Evolutionary conservation across 192 early-diverging fungal species (phyloP).

Genomic region (Backusella circina): DNA sequence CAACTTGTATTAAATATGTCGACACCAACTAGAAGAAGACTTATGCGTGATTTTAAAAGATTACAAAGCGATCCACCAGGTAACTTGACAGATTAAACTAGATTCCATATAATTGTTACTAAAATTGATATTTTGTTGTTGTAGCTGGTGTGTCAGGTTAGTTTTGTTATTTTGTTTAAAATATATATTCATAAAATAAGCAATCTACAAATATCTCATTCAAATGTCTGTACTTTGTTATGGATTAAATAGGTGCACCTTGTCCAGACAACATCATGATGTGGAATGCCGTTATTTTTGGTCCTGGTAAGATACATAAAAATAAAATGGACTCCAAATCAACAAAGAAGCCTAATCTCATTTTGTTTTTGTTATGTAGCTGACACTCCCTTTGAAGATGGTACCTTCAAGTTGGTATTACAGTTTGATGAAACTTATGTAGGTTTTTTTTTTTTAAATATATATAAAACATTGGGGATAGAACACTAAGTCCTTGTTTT

Average conservation of each 20-base stretch:
- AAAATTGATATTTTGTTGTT: not conserved
- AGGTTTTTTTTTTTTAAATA: not conserved
- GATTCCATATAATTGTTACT: not conserved
- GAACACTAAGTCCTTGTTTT: no score
- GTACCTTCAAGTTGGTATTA: conserved; percentile 91
- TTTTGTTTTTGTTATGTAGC: conserved; percentile 35
- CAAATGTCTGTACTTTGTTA: not conserved
- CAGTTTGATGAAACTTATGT: conserved; percentile 95
- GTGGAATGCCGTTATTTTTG: conserved; percentile 99
- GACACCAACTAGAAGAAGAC: conserved; percentile 85
- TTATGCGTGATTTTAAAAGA: conserved; percentile 98
- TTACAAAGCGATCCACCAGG: conserved; percentile 92
- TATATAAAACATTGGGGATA: not conserved
- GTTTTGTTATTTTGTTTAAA: not conserved
- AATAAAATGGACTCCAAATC: not conserved
- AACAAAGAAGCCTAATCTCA: not conserved
- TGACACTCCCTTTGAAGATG: conserved; percentile 98
- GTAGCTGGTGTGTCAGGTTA: conserved; percentile 35
- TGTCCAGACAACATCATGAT: conserved; percentile 95
- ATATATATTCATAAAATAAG: not conserved
- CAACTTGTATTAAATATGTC: conserved; percentile 59
- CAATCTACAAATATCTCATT: not conserved
- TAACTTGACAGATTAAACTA: not conserved
- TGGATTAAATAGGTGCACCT: conserved; percentile 81
- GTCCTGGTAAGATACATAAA: conserved; percentile 52